Evolutionary conservation across 129 eudicot species (phyloP).

Genomic region (Chrysanthemum lavandulifolium): DNA sequence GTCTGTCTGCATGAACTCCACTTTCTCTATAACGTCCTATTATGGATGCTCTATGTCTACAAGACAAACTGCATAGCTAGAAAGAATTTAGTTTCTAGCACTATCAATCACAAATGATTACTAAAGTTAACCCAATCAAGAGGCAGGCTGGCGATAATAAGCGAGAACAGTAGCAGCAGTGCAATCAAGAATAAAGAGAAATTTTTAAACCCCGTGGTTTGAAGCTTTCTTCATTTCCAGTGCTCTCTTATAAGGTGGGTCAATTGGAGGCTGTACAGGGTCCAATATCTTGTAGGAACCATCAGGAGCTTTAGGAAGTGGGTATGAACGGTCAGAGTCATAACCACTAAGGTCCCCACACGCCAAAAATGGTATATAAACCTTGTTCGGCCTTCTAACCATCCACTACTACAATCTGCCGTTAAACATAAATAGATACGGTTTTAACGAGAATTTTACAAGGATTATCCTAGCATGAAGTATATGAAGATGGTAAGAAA

Average conservation of each 20-base stretch:
- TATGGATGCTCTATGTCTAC: too few species aligned
- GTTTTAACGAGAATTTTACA: background rate
- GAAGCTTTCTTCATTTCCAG: conserved; percentile 90
- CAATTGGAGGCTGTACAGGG: conserved; percentile 97
- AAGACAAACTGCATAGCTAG: background rate
- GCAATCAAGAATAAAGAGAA: conserved; percentile 44
- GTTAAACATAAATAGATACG: conserved; percentile 2
- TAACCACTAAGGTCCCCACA: conserved; percentile 95
- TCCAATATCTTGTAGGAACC: conserved; percentile 77
- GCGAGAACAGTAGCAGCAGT: conserved; percentile 16
- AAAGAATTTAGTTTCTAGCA: background rate
- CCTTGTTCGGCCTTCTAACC: conserved; percentile 94
- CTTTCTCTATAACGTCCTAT: too few species aligned
- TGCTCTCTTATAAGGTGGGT: conserved; percentile 97
- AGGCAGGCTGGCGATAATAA: too few species aligned
- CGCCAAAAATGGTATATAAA: conserved; percentile 91
- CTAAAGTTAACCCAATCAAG: background rate
- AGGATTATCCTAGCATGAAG: background rate
- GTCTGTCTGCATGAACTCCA: too few species aligned
- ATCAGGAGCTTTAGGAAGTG: conserved; percentile 70
- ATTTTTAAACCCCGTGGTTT: conserved; percentile 56
- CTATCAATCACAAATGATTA: background rate
- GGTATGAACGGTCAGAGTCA: conserved; percentile 96
- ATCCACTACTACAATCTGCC: conserved; percentile 97
- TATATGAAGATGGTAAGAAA: conserved; percentile 9